Conservation (phyloP, 1,139 yeast species). For the Blastobotrys proliferans region DNA sequence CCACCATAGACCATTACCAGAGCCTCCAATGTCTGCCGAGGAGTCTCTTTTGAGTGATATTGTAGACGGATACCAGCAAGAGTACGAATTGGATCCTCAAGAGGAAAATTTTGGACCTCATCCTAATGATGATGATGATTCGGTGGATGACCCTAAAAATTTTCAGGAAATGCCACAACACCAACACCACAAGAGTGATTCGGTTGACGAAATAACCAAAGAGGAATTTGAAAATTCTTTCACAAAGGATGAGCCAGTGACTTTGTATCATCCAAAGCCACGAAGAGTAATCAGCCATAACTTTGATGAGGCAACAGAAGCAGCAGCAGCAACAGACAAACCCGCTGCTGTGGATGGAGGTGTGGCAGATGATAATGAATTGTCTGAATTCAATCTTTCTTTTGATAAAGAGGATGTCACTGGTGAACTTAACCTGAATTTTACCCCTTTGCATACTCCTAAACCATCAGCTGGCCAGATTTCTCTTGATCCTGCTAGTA, state of each 20-base stretch:
- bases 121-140: constrained; percentile 3
- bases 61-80: too few relatives aligned
- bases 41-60: too few relatives aligned
- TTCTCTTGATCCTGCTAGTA: constrained; percentile 7
- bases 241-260: too few relatives aligned
- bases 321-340: too few relatives aligned
- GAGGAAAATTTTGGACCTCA: too few relatives aligned
- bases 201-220: neutral
- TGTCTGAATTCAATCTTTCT: constrained; percentile 6
- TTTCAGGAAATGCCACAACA: too few relatives aligned
- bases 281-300: constrained; percentile 20
- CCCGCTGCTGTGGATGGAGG: too few relatives aligned
- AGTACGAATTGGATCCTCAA: too few relatives aligned
- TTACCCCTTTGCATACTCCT: constrained; percentile 8
- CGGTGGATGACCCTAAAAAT: too few relatives aligned
- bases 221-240: constrained; percentile 10
- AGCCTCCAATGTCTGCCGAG: too few relatives aligned
- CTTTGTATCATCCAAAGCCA: constrained; percentile 26
- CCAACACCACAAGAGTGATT: neutral
- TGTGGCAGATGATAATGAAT: constrained; percentile 9
- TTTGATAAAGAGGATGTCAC: constrained; percentile 1
- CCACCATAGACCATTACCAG: too few relatives aligned
- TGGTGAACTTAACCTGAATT: neutral
- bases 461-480: constrained; percentile 7
- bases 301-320: constrained; percentile 18